Evolutionary conservation across 495 filamentous ascomycete species (phyloP).

Genomic region (Penicillium malachiteum): DNA sequence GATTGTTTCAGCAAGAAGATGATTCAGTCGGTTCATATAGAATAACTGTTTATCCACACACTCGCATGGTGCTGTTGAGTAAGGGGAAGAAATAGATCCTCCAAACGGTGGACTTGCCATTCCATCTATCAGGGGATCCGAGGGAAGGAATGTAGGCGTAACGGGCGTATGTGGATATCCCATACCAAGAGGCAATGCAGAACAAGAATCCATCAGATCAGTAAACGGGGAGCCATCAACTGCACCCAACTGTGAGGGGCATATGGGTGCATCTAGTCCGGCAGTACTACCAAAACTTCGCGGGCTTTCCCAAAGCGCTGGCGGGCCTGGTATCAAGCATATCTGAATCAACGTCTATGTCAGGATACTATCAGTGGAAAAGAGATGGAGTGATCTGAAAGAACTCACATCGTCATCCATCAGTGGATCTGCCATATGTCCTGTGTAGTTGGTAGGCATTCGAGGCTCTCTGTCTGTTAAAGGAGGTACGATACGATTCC

Average conservation of each 20-base stretch:
- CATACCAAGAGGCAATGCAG: slow-evolving; percentile 20
- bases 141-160: slow-evolving; percentile 38
- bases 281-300: slow-evolving; percentile 15
- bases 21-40: slow-evolving; percentile 36
- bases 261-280: slow-evolving; percentile 21
- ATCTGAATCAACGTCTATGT: slow-evolving; percentile 5
- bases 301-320: slow-evolving; percentile 27
- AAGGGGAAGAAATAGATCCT: slow-evolving; percentile 22
- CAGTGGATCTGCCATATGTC: slow-evolving; percentile 14
- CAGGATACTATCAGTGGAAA: background rate
- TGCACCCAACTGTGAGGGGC: slow-evolving; percentile 16
- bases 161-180: slow-evolving; percentile 30
- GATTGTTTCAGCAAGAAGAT: slow-evolving; percentile 29
- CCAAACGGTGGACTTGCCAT: slow-evolving; percentile 33
- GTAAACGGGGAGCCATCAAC: slow-evolving; percentile 23
- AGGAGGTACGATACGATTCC: slow-evolving; percentile 17
- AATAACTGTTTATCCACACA: slow-evolving; percentile 36
- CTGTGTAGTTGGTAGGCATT: slow-evolving; percentile 5
- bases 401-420: slow-evolving; percentile 25
- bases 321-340: slow-evolving; percentile 19
- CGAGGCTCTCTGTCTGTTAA: slow-evolving; percentile 17
- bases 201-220: slow-evolving; percentile 19
- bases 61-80: slow-evolving; percentile 27
- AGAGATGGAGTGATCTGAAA: background rate
- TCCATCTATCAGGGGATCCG: slow-evolving; percentile 30